These are phyloP conservation scores for Quercus tomentella DNA, from an alignment of 331 rosid genomes.

Conservation along the genomic window DNA sequence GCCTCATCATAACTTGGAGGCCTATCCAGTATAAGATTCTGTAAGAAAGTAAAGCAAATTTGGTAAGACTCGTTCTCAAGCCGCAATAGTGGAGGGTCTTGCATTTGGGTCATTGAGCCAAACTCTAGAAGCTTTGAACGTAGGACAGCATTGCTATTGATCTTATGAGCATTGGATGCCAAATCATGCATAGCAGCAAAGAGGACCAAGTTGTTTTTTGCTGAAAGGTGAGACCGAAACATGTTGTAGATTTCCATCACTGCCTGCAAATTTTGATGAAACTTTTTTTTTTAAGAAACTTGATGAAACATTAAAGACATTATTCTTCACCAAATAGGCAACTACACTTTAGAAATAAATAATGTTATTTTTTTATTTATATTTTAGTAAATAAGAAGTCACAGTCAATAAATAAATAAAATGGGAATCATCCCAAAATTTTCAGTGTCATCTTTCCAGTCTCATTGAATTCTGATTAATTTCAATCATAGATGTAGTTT, in stretches of 20 bases:
- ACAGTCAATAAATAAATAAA: not conserved
- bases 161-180: conserved; percentile 77
- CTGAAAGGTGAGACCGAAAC: conserved; percentile 63
- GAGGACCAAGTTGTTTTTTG: conserved; percentile 57
- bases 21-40: conserved; percentile 69
- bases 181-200: conserved; percentile 71
- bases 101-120: conserved; percentile 92
- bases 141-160: conserved; percentile 45
- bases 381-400: not conserved
- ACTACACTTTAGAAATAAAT: not conserved
- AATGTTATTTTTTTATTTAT: not conserved
- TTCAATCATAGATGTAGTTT: not conserved
- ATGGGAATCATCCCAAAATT: not conserved
- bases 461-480: not conserved
- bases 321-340: not conserved
- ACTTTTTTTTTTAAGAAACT: no score
- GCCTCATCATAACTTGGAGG: conserved; percentile 56
- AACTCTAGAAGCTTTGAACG: conserved; percentile 91
- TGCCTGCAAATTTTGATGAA: conserved; percentile 59
- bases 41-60: conserved; percentile 81
- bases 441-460: not conserved
- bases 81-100: conserved; percentile 95
- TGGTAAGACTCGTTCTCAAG: conserved; percentile 94
- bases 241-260: conserved; percentile 88
- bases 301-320: not conserved